Conservation (phyloP, 2,329 filamentous ascomycete species). For the Seiridium unicorne region DNA sequence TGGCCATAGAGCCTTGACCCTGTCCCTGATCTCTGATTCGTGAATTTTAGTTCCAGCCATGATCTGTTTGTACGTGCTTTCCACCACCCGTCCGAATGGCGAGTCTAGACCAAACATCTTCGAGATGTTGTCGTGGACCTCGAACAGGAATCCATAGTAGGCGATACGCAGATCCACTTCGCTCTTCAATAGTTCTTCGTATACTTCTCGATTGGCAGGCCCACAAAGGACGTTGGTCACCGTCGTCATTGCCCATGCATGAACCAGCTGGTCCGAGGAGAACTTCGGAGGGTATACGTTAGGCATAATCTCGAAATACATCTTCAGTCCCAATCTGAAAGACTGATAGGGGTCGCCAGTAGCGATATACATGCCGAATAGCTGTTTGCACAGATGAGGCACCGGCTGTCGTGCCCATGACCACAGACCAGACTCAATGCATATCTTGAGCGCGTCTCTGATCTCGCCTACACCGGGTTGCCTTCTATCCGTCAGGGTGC, state of each 20-base stretch:
- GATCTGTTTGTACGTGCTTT: constrained; percentile 21
- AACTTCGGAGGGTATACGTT: constrained; percentile 19
- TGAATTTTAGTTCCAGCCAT: constrained; percentile 17
- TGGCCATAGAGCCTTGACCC: constrained; percentile 16
- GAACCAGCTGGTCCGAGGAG: constrained; percentile 18
- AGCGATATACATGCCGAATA: constrained; percentile 19
- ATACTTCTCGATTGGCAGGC: constrained; percentile 14
- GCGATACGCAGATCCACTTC: constrained; percentile 21
- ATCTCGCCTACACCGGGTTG: constrained; percentile 15
- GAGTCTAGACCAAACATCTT: constrained; percentile 19
- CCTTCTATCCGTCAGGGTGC: constrained; percentile 8
- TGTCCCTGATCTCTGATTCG: constrained; percentile 18
- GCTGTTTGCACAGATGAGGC: constrained; percentile 18
- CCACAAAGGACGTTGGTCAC: constrained; percentile 23
- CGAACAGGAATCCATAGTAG: constrained; percentile 24
- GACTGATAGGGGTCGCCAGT: constrained; percentile 18
- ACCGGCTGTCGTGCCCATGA: constrained; percentile 23
- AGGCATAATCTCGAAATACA: constrained; percentile 22
- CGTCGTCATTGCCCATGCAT: constrained; percentile 20
- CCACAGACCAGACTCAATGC: constrained; percentile 24
- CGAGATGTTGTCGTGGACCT: constrained; percentile 20
- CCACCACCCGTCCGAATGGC: constrained; percentile 20
- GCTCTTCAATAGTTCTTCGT: constrained; percentile 17
- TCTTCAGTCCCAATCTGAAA: constrained; percentile 22
- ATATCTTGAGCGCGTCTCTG: constrained; percentile 19